Evolutionary conservation across 2,329 filamentous ascomycete species (phyloP).

Genomic region (Colletotrichum brevisporum): DNA sequence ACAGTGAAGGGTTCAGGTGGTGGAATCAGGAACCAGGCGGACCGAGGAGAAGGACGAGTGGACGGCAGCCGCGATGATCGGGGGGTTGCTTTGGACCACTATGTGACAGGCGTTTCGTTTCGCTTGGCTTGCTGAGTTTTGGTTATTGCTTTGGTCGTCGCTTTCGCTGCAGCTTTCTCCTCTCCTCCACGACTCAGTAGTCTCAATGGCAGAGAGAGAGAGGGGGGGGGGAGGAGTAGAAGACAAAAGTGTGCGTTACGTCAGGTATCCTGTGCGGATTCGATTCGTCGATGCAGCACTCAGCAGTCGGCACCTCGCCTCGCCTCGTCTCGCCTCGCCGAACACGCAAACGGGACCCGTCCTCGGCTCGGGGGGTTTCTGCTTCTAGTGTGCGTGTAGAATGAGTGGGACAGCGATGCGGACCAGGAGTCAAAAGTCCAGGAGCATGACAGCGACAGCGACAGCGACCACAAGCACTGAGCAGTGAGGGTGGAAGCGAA

Average conservation of each 20-base stretch:
- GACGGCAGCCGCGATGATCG: constrained; percentile 14
- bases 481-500: background rate
- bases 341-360: background rate
- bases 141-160: too few species aligned
- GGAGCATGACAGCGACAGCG: background rate
- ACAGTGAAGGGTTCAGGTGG: constrained; percentile 1
- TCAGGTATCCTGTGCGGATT: too few species aligned
- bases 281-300: background rate
- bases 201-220: too few species aligned
- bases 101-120: too few species aligned
- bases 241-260: too few species aligned
- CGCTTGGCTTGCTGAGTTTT: too few species aligned
- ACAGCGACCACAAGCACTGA: background rate
- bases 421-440: constrained; percentile 6
- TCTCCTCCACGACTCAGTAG: too few species aligned
- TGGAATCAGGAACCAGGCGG: constrained; percentile 1
- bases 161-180: too few species aligned
- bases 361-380: constrained; percentile 16
- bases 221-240: too few species aligned
- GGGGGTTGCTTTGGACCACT: background rate
- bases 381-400: constrained; percentile 20
- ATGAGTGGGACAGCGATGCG: constrained; percentile 12
- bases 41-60: constrained; percentile 9
- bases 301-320: constrained; percentile 2
- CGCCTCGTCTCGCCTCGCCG: too few species aligned